phyloP scores from a whole-genome alignment of 148 eudicot genomes.

The Nepenthes gracilis region DNA sequence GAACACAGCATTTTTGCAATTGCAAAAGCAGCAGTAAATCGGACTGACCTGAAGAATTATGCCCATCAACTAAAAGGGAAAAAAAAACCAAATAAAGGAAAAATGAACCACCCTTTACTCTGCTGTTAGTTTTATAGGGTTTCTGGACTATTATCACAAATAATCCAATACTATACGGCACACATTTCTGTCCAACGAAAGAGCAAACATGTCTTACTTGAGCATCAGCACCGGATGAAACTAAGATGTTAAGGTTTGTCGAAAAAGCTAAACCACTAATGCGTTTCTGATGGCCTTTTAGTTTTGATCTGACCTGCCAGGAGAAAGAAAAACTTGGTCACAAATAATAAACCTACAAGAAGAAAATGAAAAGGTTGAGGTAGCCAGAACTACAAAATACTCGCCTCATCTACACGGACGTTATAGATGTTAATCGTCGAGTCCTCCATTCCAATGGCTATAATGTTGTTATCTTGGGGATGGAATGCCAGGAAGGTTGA shows the following conservation, averaged over 20 bases:
- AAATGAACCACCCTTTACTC: no score
- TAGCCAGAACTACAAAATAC: background rate
- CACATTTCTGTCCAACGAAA: background rate
- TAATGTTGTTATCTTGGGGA: constrained; percentile 95
- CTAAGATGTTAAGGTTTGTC: constrained; percentile 51
- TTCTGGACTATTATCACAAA: background rate
- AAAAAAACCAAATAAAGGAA: no score
- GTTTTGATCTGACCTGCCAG: constrained; percentile 52
- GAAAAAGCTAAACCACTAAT: constrained; percentile 81
- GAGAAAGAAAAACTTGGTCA: background rate
- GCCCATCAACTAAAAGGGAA: no score
- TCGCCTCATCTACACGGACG: constrained; percentile 93
- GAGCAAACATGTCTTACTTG: constrained; percentile 33
- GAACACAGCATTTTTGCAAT: no score
- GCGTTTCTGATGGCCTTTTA: constrained; percentile 76
- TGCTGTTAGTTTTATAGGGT: no score
- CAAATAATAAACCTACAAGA: background rate
- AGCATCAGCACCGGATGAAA: constrained; percentile 94
- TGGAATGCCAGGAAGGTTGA: constrained; percentile 93
- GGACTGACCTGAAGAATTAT: no score
- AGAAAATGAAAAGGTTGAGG: background rate
- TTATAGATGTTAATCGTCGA: constrained; percentile 90
- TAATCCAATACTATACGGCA: background rate
- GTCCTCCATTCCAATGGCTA: constrained; percentile 97
- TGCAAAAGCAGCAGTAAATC: no score